phyloP scores from a whole-genome alignment of 2,329 filamentous ascomycete genomes.

The Sporothrix dimorphospora region DNA sequence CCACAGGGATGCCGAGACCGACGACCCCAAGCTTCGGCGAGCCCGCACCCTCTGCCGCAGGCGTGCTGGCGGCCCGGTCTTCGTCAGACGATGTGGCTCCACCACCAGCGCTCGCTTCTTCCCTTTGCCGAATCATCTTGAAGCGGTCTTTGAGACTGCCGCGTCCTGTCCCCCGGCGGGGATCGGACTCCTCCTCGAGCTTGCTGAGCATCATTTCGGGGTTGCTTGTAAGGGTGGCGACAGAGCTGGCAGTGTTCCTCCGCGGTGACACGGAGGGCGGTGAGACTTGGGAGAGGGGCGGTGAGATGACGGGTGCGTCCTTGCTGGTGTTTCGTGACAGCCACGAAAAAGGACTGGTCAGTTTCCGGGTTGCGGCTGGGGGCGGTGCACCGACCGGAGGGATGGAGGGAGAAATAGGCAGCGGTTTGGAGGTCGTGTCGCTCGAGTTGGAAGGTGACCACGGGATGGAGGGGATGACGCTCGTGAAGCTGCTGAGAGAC shows the following conservation, averaged over 20 bases:
- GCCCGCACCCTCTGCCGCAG: slow-evolving; percentile 28
- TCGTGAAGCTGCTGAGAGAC: slow-evolving; percentile 71
- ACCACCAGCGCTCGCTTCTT: slow-evolving; percentile 64
- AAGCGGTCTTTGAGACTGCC: slow-evolving; percentile 78
- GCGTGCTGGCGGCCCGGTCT: slow-evolving; percentile 49
- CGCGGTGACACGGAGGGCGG: slow-evolving; percentile 55
- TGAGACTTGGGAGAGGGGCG: slow-evolving; percentile 51
- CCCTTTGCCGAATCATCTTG: slow-evolving; percentile 73
- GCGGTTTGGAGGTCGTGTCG: slow-evolving; percentile 51
- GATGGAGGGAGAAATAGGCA: slow-evolving; percentile 40
- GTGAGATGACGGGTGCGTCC: slow-evolving; percentile 49
- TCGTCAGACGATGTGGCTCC: slow-evolving; percentile 52
- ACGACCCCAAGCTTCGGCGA: slow-evolving; percentile 16
- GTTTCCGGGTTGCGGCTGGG: slow-evolving; percentile 60
- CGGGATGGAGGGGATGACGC: slow-evolving; percentile 70
- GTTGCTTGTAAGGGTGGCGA: slow-evolving; percentile 78
- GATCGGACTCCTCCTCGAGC: slow-evolving; percentile 67
- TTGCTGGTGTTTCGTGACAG: slow-evolving; percentile 71
- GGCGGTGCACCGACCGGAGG: slow-evolving; percentile 43
- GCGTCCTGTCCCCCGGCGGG: slow-evolving; percentile 50
- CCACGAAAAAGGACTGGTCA: slow-evolving; percentile 87
- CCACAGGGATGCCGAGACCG: slow-evolving; percentile 24
- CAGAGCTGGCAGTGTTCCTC: slow-evolving; percentile 78
- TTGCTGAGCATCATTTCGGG: slow-evolving; percentile 77
- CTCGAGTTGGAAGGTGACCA: slow-evolving; percentile 62